phyloP scores from a whole-genome alignment of 148 eudicot species.

The Camellia japonica region DNA sequence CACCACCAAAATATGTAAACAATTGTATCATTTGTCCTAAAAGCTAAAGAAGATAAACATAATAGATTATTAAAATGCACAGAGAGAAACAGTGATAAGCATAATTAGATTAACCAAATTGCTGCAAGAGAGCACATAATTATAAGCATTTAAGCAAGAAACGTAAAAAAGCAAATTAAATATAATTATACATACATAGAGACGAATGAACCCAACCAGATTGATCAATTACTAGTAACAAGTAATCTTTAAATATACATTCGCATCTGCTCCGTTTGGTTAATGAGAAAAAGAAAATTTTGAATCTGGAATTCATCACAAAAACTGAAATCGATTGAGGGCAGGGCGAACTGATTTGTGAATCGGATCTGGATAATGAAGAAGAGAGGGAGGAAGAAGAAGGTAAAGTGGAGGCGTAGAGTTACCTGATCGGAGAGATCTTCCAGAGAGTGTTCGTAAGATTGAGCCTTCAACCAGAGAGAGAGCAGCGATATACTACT shows the following conservation, averaged over 20 bases:
- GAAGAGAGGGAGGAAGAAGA: background rate
- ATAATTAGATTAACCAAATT: background rate
- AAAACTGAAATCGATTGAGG: background rate
- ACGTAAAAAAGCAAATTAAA: background rate
- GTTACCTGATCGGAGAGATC: slow-evolving; percentile 16
- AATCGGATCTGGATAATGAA: background rate
- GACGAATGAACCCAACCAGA: no score
- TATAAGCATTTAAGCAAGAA: background rate
- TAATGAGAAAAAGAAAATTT: background rate
- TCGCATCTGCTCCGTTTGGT: background rate
- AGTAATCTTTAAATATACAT: background rate
- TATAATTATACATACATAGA: background rate
- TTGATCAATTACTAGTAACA: no score
- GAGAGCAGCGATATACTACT: no score
- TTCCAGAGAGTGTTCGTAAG: background rate
- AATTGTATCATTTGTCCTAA: background rate
- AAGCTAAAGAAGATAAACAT: no score
- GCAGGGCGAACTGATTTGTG: background rate
- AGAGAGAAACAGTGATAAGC: background rate
- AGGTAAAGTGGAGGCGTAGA: background rate
- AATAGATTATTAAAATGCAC: background rate
- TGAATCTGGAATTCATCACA: background rate
- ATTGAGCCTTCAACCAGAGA: background rate
- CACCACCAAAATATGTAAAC: background rate
- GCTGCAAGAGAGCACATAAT: background rate